Conservation (phyloP, 352 stramenopile species). For the Pythium aquatile region DNA sequence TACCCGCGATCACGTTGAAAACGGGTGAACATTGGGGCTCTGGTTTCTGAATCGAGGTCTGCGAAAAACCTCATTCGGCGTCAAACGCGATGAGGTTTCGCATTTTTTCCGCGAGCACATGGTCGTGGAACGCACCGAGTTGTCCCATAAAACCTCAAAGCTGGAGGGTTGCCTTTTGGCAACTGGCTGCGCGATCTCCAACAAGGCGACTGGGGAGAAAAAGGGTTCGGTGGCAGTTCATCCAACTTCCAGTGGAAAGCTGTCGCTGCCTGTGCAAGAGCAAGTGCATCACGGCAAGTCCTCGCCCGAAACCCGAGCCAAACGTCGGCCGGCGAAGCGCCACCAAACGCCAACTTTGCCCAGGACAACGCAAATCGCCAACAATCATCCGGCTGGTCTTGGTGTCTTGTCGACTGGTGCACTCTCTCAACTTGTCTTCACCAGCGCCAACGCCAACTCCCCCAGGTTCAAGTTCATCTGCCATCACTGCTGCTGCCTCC, state of each 20-base stretch:
- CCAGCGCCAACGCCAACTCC: background rate
- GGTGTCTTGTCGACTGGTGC: background rate
- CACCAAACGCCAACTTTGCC: background rate
- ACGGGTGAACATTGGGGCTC: background rate
- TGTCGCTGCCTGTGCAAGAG: conserved; percentile 13
- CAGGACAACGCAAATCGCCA: background rate
- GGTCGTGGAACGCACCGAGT: background rate
- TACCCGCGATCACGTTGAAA: conserved; percentile 26
- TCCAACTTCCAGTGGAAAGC: conserved; percentile 17
- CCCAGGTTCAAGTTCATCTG: conserved; percentile 26
- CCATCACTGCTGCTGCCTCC: conserved; percentile 1
- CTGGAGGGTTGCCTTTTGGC: conserved; percentile 2
- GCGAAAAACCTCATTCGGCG: conserved; percentile 3
- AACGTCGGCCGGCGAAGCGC: conserved; percentile 5
- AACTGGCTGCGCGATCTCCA: conserved; percentile 11
- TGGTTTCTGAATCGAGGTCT: conserved; percentile 18
- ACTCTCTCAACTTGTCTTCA: background rate
- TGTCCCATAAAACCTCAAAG: conserved; percentile 12
- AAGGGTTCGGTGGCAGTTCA: conserved; percentile 3
- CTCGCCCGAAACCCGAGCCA: conserved; percentile 7
- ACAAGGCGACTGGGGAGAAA: conserved; percentile 24
- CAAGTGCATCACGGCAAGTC: conserved; percentile 11
- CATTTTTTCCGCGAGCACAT: background rate
- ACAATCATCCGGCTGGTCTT: conserved; percentile 4
- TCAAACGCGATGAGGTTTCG: background rate